Base-by-base conservation (phyloP, 345 rosid genomes). In the Citrus sp. region DNA sequence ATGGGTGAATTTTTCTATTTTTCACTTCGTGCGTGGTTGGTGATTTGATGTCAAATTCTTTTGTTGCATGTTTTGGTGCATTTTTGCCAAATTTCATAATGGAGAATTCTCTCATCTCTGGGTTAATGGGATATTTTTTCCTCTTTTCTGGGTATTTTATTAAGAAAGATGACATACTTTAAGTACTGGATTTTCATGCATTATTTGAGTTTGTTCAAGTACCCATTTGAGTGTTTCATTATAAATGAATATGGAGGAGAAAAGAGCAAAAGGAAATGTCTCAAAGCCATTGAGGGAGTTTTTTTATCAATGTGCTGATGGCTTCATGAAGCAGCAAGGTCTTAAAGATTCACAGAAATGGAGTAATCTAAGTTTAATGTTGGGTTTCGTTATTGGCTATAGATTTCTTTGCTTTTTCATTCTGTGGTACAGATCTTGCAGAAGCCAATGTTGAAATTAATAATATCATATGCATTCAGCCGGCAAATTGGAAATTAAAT, bases 111-210 rank as follows among this genome's bases (percentile, higher is more conserved):
- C 9, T 80, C 42, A 78, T 78, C 49, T 80, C 76, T 1, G 75
- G 76, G 28, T 21, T 84, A 3, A 67, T 80, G 78, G 86, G 82
- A 13, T 76, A 82, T 3, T 84, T 65, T 27, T 84, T 78, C 56
- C 80, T 78, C 61, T 80, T 84, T 60, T 84, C 84, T 35, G 86
- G 82, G 28, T 80, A 80, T 66, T 84, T 84, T 73, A 78, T 78
- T 74, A 62, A 77, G 22, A 75, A 84, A 58, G 80, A 84, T 3
- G 76, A 76, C 67, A 78, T 75, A 6, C 82, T 37, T 37, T 2
- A 37, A 56, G 58, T 75, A 75, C 22, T 78, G 82, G 86, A 71
- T 81, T 54, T 81, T 84, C 82, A 76, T 81, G 82, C 82, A 81
- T 40, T 76, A 75, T 67, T 61, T 81, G 75, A 78, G 84, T 63